Evolutionary conservation across 2,329 filamentous ascomycete species (phyloP), one percentile per base, ranked within the genome.

Genomic region (Nakataea oryzae): DNA sequence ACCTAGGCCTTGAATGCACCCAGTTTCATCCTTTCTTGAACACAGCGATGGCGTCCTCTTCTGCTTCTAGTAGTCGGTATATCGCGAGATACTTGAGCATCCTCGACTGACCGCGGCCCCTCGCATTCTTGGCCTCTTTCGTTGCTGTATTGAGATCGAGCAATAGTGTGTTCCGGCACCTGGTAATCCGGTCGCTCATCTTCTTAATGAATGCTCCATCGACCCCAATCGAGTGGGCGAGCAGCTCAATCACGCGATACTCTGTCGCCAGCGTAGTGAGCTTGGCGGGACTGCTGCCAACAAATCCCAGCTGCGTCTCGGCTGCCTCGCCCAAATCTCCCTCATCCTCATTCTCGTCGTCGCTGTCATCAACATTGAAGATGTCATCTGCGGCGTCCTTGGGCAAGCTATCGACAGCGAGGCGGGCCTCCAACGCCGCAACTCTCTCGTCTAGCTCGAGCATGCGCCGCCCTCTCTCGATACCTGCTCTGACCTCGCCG

Each of bases 361-460:
- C 72, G 60, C 65, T 72, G 66, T 67, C 74, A 1, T 69, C 70
- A 0, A 71, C 70, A 67, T 65, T 68, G 12, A 70, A 71, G 3
- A 68, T 70, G 1, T 69, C 67, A 5, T 69, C 61, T 0, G 65
- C 72, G 65, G 64, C 71, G 67, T 9, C 70, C 70, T 12, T 67
- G 64, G 1, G 68, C 67, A 21, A 68, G 64, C 14, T 70, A 64
- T 54, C 80, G 28, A 91, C 76, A 57, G 85, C 81, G 29, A 93
- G 73, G 41, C 79, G 77, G 54, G 80, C 81, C 71, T 93, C 90
- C 57, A 93, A 71, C 61, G 83, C 81, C 7, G 78, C 76, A 50
- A 91, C 69, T 62, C 86, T 72, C 64, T 86, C 84, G 61, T 88
- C 84, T 24, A 89, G 74, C 71, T 91, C 89, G 30, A 93, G 71